Evolutionary conservation across 805 yeast species (phyloP), one percentile per base, ranked within the genome.

Genomic region (Barnettozyma sucrosica): DNA sequence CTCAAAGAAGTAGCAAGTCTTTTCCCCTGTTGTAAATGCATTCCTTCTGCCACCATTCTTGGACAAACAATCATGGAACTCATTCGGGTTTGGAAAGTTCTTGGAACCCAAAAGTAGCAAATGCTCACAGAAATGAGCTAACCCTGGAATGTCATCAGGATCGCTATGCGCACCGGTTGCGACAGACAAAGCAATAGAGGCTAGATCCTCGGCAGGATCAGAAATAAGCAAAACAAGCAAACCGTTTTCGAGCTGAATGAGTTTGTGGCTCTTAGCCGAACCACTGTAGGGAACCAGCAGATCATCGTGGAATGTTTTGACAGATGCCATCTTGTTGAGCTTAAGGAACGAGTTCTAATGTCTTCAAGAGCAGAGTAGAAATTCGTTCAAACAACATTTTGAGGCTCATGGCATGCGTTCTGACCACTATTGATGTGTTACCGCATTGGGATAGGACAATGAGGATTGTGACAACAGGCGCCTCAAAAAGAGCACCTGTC

Each of bases 91-190:
- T 1, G 85, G 82, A 51, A 62, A 81, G 44, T 70, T 65, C 55
- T 74, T 78, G 0, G 85, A 77, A 3, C 83, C 85, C 47, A 73
- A 70, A 30, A 78, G 66, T 3, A 81, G 47, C 73, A 85, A 71
- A 62, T 89, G 96, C 59, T 89, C 97, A 56, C 95, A 84, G 49
- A 88, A 75, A 67, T 92, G 99, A 0, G 98, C 98, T 33, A 92
- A 60, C 0, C 99, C 99, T 0, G 80, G 80, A 1, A 84, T 55
- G 5, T 72, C 74, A 6, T 67, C 69, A 0, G 95, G 92, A 54
- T 92, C 97, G 41, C 81, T 72, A 57, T 81, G 82, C 2, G 96
- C 81, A 8, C 99, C 99, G 0, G 87, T 71, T 3, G 83, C 82
- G 2, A 89, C 88, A 34, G 87, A 77, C 7, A 92, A 57, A 1